Conservation (phyloP, 208 protist genomes). For the Wallacemonas sp. region DNA sequence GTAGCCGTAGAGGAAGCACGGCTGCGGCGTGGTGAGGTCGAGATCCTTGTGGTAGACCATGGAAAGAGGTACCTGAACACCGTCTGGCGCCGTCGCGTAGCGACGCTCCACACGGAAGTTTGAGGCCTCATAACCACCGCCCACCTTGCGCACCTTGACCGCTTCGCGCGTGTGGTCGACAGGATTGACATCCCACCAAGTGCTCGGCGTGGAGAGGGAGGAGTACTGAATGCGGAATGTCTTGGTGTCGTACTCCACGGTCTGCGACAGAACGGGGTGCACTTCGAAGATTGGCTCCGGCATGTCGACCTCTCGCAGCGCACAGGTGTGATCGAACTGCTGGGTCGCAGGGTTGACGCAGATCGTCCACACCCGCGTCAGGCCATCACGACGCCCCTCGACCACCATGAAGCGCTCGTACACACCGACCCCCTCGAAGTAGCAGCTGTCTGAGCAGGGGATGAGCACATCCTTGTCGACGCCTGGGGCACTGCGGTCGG, state of each 20-base stretch:
- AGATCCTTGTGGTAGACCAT: conserved; percentile 79
- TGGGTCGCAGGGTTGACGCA: conserved; percentile 14
- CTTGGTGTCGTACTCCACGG: conserved; percentile 62
- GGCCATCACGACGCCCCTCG: conserved; percentile 55
- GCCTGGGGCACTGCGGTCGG: conserved; percentile 29
- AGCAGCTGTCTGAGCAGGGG: conserved; percentile 40
- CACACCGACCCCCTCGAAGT: conserved; percentile 52
- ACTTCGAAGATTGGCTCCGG: conserved; percentile 74
- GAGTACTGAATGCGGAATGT: conserved; percentile 81
- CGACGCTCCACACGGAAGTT: conserved; percentile 72
- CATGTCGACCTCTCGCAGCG: conserved; percentile 57
- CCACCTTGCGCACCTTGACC: conserved; percentile 68
- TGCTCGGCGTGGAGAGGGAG: conserved; percentile 76
- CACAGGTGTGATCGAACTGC: conserved; percentile 19
- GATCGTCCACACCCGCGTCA: conserved; percentile 84
- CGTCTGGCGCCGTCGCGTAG: conserved; percentile 78
- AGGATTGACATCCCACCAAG: conserved; percentile 66
- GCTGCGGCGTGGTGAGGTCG: conserved; percentile 55
- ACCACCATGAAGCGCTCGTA: conserved; percentile 64
- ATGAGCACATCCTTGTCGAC: conserved; percentile 36
- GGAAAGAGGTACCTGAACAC: conserved; percentile 70
- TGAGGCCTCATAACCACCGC: conserved; percentile 58
- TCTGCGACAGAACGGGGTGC: conserved; percentile 47
- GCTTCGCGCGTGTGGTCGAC: conserved; percentile 29
- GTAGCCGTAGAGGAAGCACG: conserved; percentile 90